These are phyloP conservation scores for Eucalyptus cloeziana DNA, from an alignment of 345 rosid genomes.

Conservation along the genomic window DNA sequence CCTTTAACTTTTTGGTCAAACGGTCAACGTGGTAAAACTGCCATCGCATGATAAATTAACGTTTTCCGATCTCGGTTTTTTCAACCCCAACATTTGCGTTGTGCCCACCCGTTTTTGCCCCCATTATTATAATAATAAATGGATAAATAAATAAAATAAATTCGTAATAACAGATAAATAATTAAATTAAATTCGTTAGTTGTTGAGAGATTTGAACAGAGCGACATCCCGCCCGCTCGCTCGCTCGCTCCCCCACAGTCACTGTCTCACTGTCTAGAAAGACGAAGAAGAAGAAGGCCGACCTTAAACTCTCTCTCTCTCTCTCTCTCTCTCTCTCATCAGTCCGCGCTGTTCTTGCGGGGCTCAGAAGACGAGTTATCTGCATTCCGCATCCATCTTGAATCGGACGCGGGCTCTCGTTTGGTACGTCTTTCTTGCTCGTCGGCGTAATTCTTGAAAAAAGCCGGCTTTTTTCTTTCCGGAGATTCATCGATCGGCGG, in stretches of 20 bases:
- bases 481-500: neutral
- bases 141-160: neutral
- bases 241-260: neutral
- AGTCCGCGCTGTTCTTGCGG: neutral
- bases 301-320: neutral
- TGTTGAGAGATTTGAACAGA: neutral
- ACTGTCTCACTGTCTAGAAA: neutral
- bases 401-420: neutral
- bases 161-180: neutral
- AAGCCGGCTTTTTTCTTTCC: neutral
- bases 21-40: neutral
- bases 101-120: neutral
- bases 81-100: neutral
- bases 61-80: neutral
- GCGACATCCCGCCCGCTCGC: neutral
- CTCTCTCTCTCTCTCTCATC: neutral
- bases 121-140: neutral
- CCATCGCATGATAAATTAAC: neutral
- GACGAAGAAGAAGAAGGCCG: neutral
- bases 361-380: neutral
- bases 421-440: neutral
- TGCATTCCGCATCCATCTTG: neutral
- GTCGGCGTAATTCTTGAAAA: neutral
- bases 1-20: neutral
- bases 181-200: neutral